These are phyloP conservation scores for Candida bentonensis DNA, from an alignment of 805 yeast genomes.

Conservation along the genomic window DNA sequence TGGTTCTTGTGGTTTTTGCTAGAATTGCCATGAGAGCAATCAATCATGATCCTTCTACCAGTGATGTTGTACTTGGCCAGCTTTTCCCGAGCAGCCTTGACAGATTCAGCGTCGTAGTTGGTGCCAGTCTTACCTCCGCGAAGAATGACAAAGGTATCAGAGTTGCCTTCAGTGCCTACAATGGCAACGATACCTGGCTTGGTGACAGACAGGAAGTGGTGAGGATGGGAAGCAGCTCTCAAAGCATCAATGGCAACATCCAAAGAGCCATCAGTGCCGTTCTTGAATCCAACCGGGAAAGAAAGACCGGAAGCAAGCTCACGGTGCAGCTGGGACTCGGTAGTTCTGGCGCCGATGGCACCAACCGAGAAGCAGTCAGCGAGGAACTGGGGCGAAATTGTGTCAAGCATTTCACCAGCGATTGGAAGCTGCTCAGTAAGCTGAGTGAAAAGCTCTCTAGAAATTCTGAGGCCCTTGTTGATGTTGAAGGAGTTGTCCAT, in stretches of 20 bases:
- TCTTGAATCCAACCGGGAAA: conserved; percentile 97
- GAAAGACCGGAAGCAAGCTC: conserved; percentile 93
- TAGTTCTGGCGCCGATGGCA: conserved; percentile 98
- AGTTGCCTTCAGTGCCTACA: conserved; percentile 88
- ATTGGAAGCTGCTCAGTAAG: conserved; percentile 79
- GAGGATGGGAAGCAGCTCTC: conserved; percentile 83
- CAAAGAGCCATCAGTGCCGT: conserved; percentile 92
- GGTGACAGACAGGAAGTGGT: conserved; percentile 88
- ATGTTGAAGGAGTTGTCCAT: conserved; percentile 85
- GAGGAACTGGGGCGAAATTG: conserved; percentile 91
- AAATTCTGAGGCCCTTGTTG: conserved; percentile 82
- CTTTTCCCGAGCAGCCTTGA: conserved; percentile 49
- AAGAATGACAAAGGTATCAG: conserved; percentile 77
- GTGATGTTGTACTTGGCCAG: conserved; percentile 30
- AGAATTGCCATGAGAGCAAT: conserved; percentile 95
- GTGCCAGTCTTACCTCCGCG: conserved; percentile 95
- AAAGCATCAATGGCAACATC: conserved; percentile 93
- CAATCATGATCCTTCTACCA: conserved; percentile 70
- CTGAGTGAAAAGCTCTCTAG: conserved; percentile 75
- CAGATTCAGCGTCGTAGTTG: conserved; percentile 68
- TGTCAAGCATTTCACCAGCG: conserved; percentile 96
- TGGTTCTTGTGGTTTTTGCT: conserved; percentile 83
- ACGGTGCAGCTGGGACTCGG: conserved; percentile 95
- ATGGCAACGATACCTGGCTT: conserved; percentile 95
- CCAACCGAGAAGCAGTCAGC: conserved; percentile 90